A percentile compares a stretch with the other conserved stretches of the same genome.
Conservation (phyloP, 2,329 filamentous ascomycete species). For the Tolypocladium nubicola region DNA sequence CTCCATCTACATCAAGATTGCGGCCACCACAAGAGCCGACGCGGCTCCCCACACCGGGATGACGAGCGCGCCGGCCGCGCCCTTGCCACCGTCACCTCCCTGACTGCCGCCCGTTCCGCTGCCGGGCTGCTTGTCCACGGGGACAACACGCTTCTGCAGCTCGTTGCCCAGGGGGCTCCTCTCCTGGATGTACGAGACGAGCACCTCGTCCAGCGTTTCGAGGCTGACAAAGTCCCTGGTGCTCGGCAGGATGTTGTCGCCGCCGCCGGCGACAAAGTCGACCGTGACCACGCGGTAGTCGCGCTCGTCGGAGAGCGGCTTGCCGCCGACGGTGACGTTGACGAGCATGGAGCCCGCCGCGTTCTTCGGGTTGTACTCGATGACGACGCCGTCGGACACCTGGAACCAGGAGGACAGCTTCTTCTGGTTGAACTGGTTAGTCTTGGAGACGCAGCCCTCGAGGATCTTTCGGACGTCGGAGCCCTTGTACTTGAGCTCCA, state of each 20-base stretch:
- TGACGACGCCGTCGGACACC: conserved; percentile 42
- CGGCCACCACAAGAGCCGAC: not conserved
- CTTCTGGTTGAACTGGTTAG: conserved; percentile 43
- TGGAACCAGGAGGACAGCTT: conserved; percentile 50
- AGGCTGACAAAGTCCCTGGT: conserved; percentile 30
- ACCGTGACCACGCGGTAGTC: conserved; percentile 50
- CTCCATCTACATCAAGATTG: not conserved
- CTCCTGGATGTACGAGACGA: conserved; percentile 37
- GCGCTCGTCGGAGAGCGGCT: conserved; percentile 30
- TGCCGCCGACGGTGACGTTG: conserved; percentile 36
- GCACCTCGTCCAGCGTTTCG: conserved; percentile 43
- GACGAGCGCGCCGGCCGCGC: not conserved
- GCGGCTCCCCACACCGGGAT: not conserved
- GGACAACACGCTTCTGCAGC: conserved; percentile 31
- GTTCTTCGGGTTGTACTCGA: conserved; percentile 45
- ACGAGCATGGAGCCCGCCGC: conserved; percentile 39
- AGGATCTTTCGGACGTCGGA: conserved; percentile 44
- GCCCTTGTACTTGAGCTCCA: conserved; percentile 44
- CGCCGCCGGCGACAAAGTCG: conserved; percentile 51
- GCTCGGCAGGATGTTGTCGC: conserved; percentile 48
- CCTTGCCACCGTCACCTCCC: not conserved
- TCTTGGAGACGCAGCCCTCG: conserved; percentile 44
- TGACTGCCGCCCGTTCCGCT: not conserved
- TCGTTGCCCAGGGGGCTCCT: conserved; percentile 37
- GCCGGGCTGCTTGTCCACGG: not conserved